phyloP scores from a whole-genome alignment of 768 basidiomycete species.

The Phlebiopsis flavidoalba region DNA sequence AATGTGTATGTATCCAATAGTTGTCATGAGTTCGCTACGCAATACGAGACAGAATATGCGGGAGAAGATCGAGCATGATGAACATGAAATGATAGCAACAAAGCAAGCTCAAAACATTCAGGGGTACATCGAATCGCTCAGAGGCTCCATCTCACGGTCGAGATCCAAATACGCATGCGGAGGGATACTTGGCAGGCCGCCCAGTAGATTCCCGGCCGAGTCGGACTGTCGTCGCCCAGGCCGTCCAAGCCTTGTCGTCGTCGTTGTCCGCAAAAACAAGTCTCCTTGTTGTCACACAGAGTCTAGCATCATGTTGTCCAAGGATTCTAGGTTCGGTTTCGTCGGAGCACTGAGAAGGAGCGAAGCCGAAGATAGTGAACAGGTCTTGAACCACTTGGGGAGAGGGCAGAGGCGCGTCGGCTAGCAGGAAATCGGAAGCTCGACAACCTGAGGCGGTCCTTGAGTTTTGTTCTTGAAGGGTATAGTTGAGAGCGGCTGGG shows the following conservation, averaged over 20 bases:
- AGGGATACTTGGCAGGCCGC: background rate
- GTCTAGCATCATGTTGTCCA: background rate
- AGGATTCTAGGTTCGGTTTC: background rate
- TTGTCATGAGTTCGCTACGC: background rate
- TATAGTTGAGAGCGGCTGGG: background rate
- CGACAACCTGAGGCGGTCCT: background rate
- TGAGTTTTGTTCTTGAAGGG: background rate
- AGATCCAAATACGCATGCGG: background rate
- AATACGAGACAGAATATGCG: background rate
- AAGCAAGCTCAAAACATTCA: too few relatives aligned
- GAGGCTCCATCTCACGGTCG: background rate
- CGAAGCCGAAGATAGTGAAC: background rate
- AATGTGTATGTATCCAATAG: background rate
- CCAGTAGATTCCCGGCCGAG: background rate
- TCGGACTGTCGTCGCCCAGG: background rate
- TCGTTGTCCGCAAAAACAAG: background rate
- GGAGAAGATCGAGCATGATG: too few relatives aligned
- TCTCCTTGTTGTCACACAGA: background rate
- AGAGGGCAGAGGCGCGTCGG: background rate
- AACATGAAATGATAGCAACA: too few relatives aligned
- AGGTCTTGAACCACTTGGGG: background rate
- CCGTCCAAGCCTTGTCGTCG: background rate
- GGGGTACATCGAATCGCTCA: background rate
- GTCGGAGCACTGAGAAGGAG: background rate
- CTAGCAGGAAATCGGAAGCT: background rate